Evolutionary conservation across 352 stramenopile genomes (phyloP), one percentile per base, ranked within the genome.

Genomic region (Pelagophyceae sp.): DNA sequence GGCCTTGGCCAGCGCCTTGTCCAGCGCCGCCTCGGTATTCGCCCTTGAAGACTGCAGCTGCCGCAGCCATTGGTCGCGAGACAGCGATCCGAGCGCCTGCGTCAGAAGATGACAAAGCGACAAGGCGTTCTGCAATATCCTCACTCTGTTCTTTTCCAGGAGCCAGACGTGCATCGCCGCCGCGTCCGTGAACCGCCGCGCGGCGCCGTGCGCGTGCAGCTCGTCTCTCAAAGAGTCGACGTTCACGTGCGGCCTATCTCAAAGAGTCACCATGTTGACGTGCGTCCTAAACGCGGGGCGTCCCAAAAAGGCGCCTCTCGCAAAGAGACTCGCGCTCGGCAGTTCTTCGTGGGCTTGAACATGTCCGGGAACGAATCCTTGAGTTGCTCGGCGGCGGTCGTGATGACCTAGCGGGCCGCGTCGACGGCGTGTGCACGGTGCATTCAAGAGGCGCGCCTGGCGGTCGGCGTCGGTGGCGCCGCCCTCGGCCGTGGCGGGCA

Each of bases 231-330:
- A 64, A 80, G 86, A 87, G 61, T 90, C 86, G 32, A 88, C 51
- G 69, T 90, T 90, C 54, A 90, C 77, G 81, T 90, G 82, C 19
- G 86, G 86, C n/a, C n/a, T n/a, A n/a, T n/a, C n/a, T n/a, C n/a
- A n/a, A n/a, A n/a, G n/a, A n/a, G n/a, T n/a, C n/a, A n/a, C n/a
- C n/a, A n/a, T n/a, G n/a, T n/a, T n/a, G n/a, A n/a, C n/a, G n/a
- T n/a, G n/a, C n/a, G n/a, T n/a, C n/a, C n/a, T n/a, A n/a, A n/a
- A n/a, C n/a, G n/a, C n/a, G n/a, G n/a, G n/a, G n/a, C n/a, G n/a
- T n/a, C n/a, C n/a, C n/a, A n/a, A n/a, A n/a, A n/a, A n/a, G n/a
- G n/a, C n/a, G n/a, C n/a, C n/a, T n/a, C n/a, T n/a, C n/a, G n/a
- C n/a, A n/a, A n/a, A n/a, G n/a, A n/a, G n/a, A n/a, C n/a, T n/a